Percentiles rank a stretch among this genome's conserved stretches.
Conservation (phyloP, 352 stramenopile species). For the Phytophthora citrophthora region DNA sequence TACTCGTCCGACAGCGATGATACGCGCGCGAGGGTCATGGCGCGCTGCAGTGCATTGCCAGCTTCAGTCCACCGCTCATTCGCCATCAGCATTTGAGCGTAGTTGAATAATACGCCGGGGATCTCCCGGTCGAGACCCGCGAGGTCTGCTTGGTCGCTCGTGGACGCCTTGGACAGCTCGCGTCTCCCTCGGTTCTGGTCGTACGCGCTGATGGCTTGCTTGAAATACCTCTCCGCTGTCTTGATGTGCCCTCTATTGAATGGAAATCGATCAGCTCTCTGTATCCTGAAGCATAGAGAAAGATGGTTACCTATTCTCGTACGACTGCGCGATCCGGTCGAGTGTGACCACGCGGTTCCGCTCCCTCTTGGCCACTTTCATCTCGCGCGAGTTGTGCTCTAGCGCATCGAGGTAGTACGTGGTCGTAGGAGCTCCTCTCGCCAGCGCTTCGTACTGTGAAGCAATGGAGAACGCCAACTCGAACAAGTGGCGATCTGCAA, state of each 20-base stretch:
- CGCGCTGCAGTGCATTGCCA: conserved; percentile 25
- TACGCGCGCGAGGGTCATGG: conserved; percentile 28
- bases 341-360: conserved; percentile 70
- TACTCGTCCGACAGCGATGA: conserved; percentile 32
- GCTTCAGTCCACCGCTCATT: conserved; percentile 39
- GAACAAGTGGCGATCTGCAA: conserved; percentile 77
- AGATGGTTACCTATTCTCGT: conserved; percentile 54
- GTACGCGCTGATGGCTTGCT: conserved; percentile 36
- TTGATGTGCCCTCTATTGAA: conserved; percentile 15
- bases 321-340: conserved; percentile 81
- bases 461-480: conserved; percentile 79
- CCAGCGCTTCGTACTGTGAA: conserved; percentile 73
- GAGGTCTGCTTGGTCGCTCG: conserved; percentile 28
- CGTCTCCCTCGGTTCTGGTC: conserved; percentile 36
- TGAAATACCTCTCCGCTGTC: conserved; percentile 44
- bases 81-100: conserved; percentile 36
- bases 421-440: conserved; percentile 45
- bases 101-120: conserved; percentile 46
- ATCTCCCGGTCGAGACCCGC: conserved; percentile 42
- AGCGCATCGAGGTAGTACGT: conserved; percentile 79
- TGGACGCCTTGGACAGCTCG: conserved; percentile 35
- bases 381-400: conserved; percentile 37
- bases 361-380: conserved; percentile 44
- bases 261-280: background rate
- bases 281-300: background rate